Percentiles rank a stretch among this genome's conserved stretches.
Conservation (phyloP, 176 grass and related monocot species). For the Elaeis guineensis region DNA sequence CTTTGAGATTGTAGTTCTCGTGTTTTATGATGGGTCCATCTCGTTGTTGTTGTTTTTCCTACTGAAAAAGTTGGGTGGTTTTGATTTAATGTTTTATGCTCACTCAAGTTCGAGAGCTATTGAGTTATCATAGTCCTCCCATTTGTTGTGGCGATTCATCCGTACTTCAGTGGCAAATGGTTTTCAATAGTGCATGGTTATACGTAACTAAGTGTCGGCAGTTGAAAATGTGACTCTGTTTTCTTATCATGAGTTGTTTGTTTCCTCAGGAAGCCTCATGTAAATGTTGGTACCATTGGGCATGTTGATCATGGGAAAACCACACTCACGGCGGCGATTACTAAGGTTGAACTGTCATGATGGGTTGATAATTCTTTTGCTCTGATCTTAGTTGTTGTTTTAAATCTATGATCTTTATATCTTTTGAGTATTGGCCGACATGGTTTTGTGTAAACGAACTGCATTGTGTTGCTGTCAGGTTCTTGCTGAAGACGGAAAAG, state of each 20-base stretch:
- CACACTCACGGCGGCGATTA: slow-evolving; percentile 92
- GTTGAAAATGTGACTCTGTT: not conserved
- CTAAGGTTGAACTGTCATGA: slow-evolving; percentile 40
- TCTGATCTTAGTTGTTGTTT: not conserved
- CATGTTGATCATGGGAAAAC: slow-evolving; percentile 97
- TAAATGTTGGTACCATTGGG: slow-evolving; percentile 92
- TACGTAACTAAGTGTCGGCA: not conserved
- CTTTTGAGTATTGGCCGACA: not conserved
- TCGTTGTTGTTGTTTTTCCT: no score
- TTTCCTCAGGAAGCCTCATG: slow-evolving; percentile 83
- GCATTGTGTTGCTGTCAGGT: slow-evolving; percentile 31
- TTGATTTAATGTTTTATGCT: no score
- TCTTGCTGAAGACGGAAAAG: slow-evolving; percentile 61
- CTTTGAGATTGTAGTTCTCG: no score
- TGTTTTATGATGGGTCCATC: no score
- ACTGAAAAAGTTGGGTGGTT: no score
- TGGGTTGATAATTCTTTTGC: not conserved
- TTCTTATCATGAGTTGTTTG: not conserved
- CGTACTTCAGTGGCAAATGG: no score
- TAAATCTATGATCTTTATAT: no score
- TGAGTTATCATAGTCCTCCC: no score
- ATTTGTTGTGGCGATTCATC: no score
- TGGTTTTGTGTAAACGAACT: not conserved
- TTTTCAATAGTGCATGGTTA: not conserved
- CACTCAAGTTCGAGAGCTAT: no score